These are phyloP conservation scores for Cryptosporidium sp. DNA, from an alignment of 169 alveolate genomes.

Conservation along the genomic window DNA sequence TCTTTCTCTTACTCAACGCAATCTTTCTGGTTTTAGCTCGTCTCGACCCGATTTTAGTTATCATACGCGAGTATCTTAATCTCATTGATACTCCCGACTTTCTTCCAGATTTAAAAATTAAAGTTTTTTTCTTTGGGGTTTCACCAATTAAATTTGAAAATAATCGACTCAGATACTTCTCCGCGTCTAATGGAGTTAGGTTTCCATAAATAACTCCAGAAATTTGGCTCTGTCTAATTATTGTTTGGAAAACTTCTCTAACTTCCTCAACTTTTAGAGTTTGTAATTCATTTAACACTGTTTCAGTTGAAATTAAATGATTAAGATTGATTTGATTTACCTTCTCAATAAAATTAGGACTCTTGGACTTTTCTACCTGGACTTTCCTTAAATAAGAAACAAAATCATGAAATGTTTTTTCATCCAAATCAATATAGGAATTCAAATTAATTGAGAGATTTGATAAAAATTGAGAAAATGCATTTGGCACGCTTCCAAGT, in stretches of 20 bases:
- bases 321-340: not conserved
- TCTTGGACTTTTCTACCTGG: too few species aligned
- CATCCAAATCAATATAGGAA: not conserved
- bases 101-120: not conserved
- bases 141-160: not conserved
- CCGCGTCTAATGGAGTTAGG: not conserved
- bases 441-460: not conserved
- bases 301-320: not conserved
- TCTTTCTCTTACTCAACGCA: not conserved
- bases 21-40: slow-evolving; percentile 7
- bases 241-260: not conserved
- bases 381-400: not conserved
- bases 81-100: not conserved
- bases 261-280: not conserved
- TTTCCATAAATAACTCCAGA: slow-evolving; percentile 14
- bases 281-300: not conserved
- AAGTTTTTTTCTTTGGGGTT: not conserved
- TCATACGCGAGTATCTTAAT: not conserved
- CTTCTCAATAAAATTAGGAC: not conserved
- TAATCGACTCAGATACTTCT: not conserved
- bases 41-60: not conserved
- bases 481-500: not conserved
- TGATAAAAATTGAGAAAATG: not conserved
- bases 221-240: not conserved
- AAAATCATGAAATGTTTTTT: not conserved